Conservation (phyloP, 345 rosid genomes). For the Eucalyptus tenuipes region DNA sequence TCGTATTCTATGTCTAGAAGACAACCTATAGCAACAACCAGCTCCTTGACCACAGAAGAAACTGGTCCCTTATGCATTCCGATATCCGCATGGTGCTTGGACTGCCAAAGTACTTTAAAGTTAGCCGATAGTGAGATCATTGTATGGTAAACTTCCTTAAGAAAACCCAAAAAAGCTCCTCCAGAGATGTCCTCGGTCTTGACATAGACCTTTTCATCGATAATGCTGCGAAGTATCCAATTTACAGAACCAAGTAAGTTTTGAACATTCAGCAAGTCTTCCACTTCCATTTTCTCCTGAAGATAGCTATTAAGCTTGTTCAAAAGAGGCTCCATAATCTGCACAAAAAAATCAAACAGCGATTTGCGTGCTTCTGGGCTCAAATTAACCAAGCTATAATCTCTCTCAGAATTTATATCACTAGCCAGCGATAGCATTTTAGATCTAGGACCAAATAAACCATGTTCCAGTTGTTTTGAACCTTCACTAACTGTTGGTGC, state of each 20-base stretch:
- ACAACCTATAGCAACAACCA: slow-evolving; percentile 40
- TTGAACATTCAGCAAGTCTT: slow-evolving; percentile 24
- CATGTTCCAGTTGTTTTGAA: slow-evolving; percentile 14
- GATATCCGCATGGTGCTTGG: slow-evolving; percentile 8
- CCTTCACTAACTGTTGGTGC: slow-evolving; percentile 6
- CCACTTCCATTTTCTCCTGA: slow-evolving; percentile 20
- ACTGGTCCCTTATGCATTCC: slow-evolving; percentile 16
- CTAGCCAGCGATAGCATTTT: neutral
- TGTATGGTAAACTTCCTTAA: slow-evolving; percentile 41
- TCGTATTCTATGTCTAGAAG: slow-evolving; percentile 73
- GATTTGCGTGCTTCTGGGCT: slow-evolving; percentile 52
- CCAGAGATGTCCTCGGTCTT: slow-evolving; percentile 70
- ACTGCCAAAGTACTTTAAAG: slow-evolving; percentile 7
- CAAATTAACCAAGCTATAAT: slow-evolving; percentile 28
- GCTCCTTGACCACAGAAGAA: slow-evolving; percentile 45
- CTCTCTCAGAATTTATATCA: slow-evolving; percentile 14
- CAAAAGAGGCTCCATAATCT: slow-evolving; percentile 73
- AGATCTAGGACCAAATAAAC: slow-evolving; percentile 5
- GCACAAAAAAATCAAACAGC: slow-evolving; percentile 66
- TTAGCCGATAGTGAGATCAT: slow-evolving; percentile 38
- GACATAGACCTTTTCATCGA: slow-evolving; percentile 38
- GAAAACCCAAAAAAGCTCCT: slow-evolving; percentile 66
- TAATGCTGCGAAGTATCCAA: slow-evolving; percentile 37
- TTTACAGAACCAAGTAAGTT: slow-evolving; percentile 44
- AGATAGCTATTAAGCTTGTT: slow-evolving; percentile 34